Conservation (phyloP, 2,329 filamentous ascomycete genomes). For the Drechslerella stenobrocha region DNA sequence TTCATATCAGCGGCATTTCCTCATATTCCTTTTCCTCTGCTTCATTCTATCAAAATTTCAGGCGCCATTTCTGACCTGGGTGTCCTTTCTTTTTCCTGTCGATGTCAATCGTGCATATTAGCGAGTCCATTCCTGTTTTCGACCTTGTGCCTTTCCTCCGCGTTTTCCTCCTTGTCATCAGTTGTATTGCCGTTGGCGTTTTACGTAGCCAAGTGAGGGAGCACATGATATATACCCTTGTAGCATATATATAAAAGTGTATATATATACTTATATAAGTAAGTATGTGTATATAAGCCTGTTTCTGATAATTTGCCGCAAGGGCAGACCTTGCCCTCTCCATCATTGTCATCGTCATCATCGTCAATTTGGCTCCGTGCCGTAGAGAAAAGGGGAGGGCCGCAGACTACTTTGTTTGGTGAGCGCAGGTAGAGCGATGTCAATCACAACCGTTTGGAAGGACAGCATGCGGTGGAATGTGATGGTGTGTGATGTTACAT, state of each 20-base stretch:
- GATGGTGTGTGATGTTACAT: conserved; percentile 12
- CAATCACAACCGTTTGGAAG: neutral
- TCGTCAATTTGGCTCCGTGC: too few species aligned
- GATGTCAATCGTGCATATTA: conserved; percentile 40
- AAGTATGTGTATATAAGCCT: too few species aligned
- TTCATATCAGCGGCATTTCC: neutral
- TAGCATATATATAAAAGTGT: too few species aligned
- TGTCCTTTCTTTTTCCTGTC: conserved; percentile 14
- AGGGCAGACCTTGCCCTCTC: too few species aligned
- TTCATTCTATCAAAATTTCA: neutral
- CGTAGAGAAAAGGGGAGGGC: neutral
- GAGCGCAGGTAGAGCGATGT: neutral
- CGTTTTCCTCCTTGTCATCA: conserved; percentile 7
- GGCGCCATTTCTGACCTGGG: neutral
- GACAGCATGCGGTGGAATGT: conserved; percentile 37
- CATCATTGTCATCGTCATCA: too few species aligned
- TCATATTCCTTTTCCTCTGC: neutral
- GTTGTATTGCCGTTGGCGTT: conserved; percentile 24
- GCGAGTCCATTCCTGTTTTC: conserved; percentile 37
- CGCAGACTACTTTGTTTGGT: neutral
- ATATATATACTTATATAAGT: too few species aligned
- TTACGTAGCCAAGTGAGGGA: conserved; percentile 6
- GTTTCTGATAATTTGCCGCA: too few species aligned
- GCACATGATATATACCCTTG: conserved; percentile 2
- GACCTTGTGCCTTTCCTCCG: neutral